Evolutionary conservation across 768 basidiomycete genomes (phyloP), one percentile per base, ranked within the genome.

Genomic region (Mycena latifolia): DNA sequence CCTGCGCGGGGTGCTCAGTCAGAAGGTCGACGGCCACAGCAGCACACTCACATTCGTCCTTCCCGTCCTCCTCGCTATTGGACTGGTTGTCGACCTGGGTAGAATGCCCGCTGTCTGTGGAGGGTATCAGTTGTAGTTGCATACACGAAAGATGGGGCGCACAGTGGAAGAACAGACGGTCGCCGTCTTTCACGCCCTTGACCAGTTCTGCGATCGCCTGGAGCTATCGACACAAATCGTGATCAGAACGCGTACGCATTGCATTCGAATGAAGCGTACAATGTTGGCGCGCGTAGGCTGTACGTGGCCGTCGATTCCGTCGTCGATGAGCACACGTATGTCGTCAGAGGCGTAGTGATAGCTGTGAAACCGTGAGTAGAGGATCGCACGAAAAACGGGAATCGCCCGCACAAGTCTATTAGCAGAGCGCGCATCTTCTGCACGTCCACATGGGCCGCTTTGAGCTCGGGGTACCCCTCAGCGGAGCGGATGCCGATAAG

Each of bases 141-240:
- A 29, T n/a, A 25, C 15, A 62, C 24, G 14, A 18, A 45, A 28
- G 9, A 4, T 17, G 25, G 17, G 41, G 52, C 75, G 3, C 18
- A 76, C 75, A 77, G 25, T 71, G 59, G 29, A 77, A 74, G 45
- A 46, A 59, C 12, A 59, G 25, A 2, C 18, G 6, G 50, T 65
- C 64, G 33, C 51, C 64, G 8, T 35, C 57, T 18, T 46, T 39
- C 12, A 37, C 64, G n/a, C 55, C 52, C 39, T 48, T 54, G 17
- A 59, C 64, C 2, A 65, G 50, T 12, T 54, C 27, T 6, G 41
- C 35, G 20, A 65, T 65, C 5, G 64, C 64, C 33, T 4, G 3
- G 9, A 65, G 41, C 64, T 65, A 27, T 22, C 18, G n/a, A n/a
- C n/a, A n/a, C 6, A 24, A 35, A 39, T 39, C 10, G 11, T 5